Evolutionary conservation across 352 stramenopile species (phyloP), one percentile per base, ranked within the genome.

Genomic region (Globisporangium viniferum): DNA sequence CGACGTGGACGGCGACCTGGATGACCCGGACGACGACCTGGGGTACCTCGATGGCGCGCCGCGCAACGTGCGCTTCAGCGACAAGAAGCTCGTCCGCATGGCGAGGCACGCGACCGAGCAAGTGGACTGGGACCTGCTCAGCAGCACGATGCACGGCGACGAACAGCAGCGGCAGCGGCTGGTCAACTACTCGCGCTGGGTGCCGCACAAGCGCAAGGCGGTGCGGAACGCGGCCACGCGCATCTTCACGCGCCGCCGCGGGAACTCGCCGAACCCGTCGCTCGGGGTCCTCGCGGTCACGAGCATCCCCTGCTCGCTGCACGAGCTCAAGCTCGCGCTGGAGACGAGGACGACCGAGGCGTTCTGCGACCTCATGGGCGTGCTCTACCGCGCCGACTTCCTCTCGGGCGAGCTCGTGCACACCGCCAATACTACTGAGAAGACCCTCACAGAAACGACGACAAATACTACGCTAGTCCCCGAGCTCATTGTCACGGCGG

Each of bases 391-490:
- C 48, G 18, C 48, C 20, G 48, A 54, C 48, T 54, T 54, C 48
- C 48, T 54, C 48, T 54, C 48, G 48, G 48, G 48, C 48, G 48
- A 54, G 48, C 48, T 54, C n/a, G 48, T 54, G 20, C 48, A 54
- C 48, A 27, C 48, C 48, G 48, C 48, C 39, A 46, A 18, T 7
- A 1, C 48, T 8, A 54, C 20, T 20, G 48, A 54, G 20, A 54
- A 54, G 48, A 54, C 5, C 48, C 39, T 46, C 39, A 46, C 39
- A 46, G 39, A 46, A 18, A 15, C 39, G 15, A 20, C 39, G 18
- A 20, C 39, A 46, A 12, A 15, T 46, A 46, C 39, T 14, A 46
- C 39, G 18, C 39, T 46, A 15, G 39, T 46, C 39, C 39, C 48
- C 3, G 48, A 54, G 48, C 48, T 54, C 20, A 12, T 27, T 12